Percentiles rank a stretch among this genome's conserved stretches.
Evolutionary conservation across 495 filamentous ascomycete species (phyloP).

Genomic region (Penicillium fimorum): DNA sequence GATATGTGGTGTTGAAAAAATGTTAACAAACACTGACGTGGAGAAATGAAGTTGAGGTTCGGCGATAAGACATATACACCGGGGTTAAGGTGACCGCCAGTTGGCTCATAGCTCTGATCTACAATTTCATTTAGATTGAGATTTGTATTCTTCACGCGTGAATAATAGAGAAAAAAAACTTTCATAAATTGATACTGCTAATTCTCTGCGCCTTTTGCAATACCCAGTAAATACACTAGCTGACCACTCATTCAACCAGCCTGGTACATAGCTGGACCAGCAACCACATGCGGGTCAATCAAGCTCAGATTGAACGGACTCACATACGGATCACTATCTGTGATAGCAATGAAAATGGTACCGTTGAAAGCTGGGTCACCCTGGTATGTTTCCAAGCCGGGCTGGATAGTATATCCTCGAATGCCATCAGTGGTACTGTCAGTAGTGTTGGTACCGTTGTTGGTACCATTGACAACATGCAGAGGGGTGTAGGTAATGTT

Average conservation of each 20-base stretch:
- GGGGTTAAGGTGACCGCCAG: slow-evolving; percentile 11
- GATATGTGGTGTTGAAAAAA: neutral
- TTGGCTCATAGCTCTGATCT: neutral
- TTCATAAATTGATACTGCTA: neutral
- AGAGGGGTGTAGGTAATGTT: slow-evolving; percentile 81
- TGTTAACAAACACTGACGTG: slow-evolving; percentile 14
- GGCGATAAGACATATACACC: slow-evolving; percentile 10
- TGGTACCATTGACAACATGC: slow-evolving; percentile 42
- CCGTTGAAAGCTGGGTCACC: slow-evolving; percentile 72
- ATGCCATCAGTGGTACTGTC: slow-evolving; percentile 44
- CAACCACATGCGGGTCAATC: slow-evolving; percentile 76
- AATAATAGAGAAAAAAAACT: neutral
- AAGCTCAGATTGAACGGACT: slow-evolving; percentile 74
- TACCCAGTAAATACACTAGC: neutral
- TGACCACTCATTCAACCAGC: slow-evolving; percentile 57
- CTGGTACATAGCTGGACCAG: slow-evolving; percentile 72
- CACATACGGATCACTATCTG: slow-evolving; percentile 63
- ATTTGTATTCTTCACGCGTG: neutral
- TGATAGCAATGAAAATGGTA: slow-evolving; percentile 77
- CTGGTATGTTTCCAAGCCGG: slow-evolving; percentile 56
- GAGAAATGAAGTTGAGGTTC: slow-evolving; percentile 17
- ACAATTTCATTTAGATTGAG: neutral
- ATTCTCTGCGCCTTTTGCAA: neutral
- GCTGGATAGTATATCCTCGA: slow-evolving; percentile 69
- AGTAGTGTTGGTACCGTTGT: slow-evolving; percentile 39